A percentile compares a stretch with the other conserved stretches of the same genome.
Conservation (phyloP, 305 asterid genomes). For the Salvia sclarea region DNA sequence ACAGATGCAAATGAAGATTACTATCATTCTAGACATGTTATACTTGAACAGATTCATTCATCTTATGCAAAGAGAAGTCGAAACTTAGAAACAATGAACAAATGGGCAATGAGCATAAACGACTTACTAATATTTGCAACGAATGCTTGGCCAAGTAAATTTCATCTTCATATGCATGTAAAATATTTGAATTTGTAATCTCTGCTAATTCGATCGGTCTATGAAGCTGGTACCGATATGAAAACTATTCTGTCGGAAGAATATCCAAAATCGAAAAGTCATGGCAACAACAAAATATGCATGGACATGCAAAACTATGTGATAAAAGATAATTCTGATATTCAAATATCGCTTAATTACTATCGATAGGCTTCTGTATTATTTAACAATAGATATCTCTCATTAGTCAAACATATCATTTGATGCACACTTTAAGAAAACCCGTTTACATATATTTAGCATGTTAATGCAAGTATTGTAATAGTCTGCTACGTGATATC, state of each 20-base stretch:
- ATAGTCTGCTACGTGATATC: not conserved
- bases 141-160: not conserved
- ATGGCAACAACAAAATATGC: constrained; percentile 36
- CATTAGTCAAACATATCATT: constrained; percentile 8
- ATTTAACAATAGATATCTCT: constrained; percentile 15
- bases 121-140: too few species aligned
- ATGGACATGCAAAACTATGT: not conserved
- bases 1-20: not conserved
- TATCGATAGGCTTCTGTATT: constrained; percentile 74
- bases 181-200: not conserved
- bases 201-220: not conserved
- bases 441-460: constrained; percentile 14
- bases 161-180: constrained; percentile 26
- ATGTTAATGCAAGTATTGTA: constrained; percentile 5
- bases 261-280: constrained; percentile 73
- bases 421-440: constrained; percentile 7
- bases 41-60: not conserved
- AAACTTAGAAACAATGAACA: too few species aligned
- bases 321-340: not conserved
- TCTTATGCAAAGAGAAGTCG: not conserved
- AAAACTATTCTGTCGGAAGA: constrained; percentile 55
- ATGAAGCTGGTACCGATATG: not conserved
- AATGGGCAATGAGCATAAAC: too few species aligned
- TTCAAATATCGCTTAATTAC: not conserved
- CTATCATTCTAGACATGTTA: not conserved